Conservation (phyloP, 2,329 filamentous ascomycete species). For the Arthrobotrys megalospora region DNA sequence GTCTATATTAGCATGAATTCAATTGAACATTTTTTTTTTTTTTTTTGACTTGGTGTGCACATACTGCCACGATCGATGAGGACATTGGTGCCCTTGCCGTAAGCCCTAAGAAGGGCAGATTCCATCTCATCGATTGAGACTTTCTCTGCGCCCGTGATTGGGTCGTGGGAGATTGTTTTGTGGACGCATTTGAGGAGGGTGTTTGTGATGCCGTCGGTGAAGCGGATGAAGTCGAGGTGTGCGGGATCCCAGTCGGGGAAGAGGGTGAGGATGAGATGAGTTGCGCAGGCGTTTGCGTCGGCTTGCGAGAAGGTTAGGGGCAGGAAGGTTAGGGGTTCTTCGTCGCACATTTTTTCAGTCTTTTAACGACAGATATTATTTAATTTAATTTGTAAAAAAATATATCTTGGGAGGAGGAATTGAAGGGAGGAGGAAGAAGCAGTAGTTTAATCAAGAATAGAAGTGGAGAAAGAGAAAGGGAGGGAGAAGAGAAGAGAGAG, state of each 20-base stretch:
- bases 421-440: not conserved
- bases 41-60: constrained; percentile 65
- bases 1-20: constrained; percentile 2
- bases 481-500: not conserved
- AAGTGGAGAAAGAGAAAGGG: not conserved
- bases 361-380: not conserved
- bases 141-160: constrained; percentile 66
- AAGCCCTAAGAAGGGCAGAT: constrained; percentile 89
- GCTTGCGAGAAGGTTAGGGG: constrained; percentile 82
- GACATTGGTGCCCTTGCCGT: constrained; percentile 92
- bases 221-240: constrained; percentile 86
- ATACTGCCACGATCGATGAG: constrained; percentile 95
- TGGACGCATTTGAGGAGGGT: constrained; percentile 73
- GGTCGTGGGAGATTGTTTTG: constrained; percentile 50
- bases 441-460: too few species aligned
- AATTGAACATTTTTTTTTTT: not conserved
- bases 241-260: constrained; percentile 85
- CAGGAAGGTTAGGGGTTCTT: constrained; percentile 70
- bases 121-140: constrained; percentile 75
- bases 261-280: constrained; percentile 82
- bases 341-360: constrained; percentile 34
- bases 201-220: constrained; percentile 99
- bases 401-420: not conserved
- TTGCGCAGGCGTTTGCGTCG: constrained; percentile 83
- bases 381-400: constrained; percentile 4